Conservation (phyloP, 148 eudicot genomes). For the Arctostaphylos glauca region DNA sequence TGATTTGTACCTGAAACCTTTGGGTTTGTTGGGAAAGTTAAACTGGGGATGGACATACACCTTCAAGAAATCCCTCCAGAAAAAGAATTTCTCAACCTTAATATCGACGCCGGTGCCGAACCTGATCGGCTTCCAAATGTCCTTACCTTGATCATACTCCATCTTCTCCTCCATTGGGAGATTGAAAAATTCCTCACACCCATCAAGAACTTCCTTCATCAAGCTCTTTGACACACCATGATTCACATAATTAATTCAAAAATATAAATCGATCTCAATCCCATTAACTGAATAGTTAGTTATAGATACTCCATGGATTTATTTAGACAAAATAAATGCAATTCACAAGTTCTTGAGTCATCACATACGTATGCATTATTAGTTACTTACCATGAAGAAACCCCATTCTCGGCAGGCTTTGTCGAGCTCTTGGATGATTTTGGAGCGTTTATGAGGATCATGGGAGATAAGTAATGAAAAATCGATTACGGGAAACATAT, state of each 20-base stretch:
- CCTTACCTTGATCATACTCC: slow-evolving; percentile 36
- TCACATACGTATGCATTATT: too few species aligned
- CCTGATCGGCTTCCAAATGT: slow-evolving; percentile 39
- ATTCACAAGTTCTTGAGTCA: too few species aligned
- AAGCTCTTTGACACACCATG: slow-evolving; percentile 54
- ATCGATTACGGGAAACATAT: neutral
- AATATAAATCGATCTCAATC: too few species aligned
- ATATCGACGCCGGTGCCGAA: too few species aligned
- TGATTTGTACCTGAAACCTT: slow-evolving; percentile 21
- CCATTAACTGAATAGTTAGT: neutral
- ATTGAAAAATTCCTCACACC: slow-evolving; percentile 38
- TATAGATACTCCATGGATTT: neutral
- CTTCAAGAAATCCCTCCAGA: slow-evolving; percentile 42
- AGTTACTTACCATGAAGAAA: slow-evolving; percentile 4
- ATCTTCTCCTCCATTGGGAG: slow-evolving; percentile 49
- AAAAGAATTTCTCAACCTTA: slow-evolving; percentile 26
- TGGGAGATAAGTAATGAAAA: slow-evolving; percentile 7
- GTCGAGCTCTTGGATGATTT: slow-evolving; percentile 9
- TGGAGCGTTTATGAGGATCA: slow-evolving; percentile 5
- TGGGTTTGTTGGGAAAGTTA: slow-evolving; percentile 39
- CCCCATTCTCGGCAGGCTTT: slow-evolving; percentile 13
- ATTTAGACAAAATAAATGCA: neutral
- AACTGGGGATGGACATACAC: slow-evolving; percentile 39
- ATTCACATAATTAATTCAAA: slow-evolving; percentile 42
- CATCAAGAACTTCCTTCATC: slow-evolving; percentile 37